Percentiles rank a stretch among this genome's conserved stretches.
Conservation (phyloP, 768 basidiomycete species). For the Hericium coralloides region DNA sequence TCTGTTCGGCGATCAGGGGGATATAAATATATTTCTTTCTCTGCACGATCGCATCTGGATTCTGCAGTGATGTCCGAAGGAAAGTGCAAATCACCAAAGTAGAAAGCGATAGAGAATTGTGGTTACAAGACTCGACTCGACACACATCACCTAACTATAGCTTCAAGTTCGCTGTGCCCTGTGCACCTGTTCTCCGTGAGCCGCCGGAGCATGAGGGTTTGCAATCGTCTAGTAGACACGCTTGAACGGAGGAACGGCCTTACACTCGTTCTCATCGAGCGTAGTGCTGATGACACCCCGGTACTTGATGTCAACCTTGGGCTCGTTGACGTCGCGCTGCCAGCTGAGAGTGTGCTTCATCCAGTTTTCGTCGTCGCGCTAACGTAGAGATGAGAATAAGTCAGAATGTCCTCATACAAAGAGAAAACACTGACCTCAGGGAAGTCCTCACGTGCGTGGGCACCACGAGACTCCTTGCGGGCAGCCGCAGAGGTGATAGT, state of each 20-base stretch:
- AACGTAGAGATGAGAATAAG: background rate
- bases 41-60: no score
- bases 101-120: background rate
- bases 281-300: conserved; percentile 79
- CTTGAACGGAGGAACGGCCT: conserved; percentile 95
- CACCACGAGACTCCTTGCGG: conserved; percentile 95
- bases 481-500: conserved; percentile 90
- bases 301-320: conserved; percentile 86
- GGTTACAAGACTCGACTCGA: background rate
- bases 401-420: background rate
- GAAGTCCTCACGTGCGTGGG: conserved; percentile 97
- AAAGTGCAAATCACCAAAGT: background rate
- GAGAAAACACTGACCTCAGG: conserved; percentile 56
- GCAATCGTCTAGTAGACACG: conserved; percentile 62
- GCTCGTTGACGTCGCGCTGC: conserved; percentile 67
- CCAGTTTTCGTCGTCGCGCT: conserved; percentile 92
- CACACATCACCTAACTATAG: background rate
- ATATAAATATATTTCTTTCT: no score
- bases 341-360: conserved; percentile 96
- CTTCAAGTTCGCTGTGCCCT: background rate
- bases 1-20: no score
- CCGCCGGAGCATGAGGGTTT: no score
- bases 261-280: conserved; percentile 95
- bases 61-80: no score
- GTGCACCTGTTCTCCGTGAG: background rate